Percentiles rank a stretch among this genome's conserved stretches.
These are phyloP conservation scores for Annulohypoxylon truncatum DNA, from an alignment of 2,329 filamentous ascomycete genomes.

Conservation along the genomic window DNA sequence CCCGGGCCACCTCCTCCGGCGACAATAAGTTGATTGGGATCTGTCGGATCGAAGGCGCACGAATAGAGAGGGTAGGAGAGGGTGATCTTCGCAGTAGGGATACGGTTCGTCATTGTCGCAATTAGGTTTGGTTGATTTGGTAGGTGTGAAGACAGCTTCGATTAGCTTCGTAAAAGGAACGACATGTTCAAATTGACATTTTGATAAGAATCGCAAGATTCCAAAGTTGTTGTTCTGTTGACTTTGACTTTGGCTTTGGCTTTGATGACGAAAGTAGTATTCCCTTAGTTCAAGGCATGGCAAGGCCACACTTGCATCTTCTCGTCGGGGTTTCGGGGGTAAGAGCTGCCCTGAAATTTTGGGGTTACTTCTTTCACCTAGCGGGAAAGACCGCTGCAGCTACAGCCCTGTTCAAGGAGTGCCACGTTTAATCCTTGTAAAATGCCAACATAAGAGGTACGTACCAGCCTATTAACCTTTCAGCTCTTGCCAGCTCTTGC, in stretches of 20 bases:
- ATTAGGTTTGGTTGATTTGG: slow-evolving; percentile 15
- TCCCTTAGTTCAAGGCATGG: slow-evolving; percentile 4
- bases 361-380: neutral
- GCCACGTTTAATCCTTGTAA: slow-evolving; percentile 28
- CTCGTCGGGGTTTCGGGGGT: slow-evolving; percentile 9
- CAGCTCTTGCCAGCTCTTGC: neutral
- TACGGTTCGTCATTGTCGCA: slow-evolving; percentile 47
- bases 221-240: neutral
- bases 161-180: slow-evolving; percentile 15
- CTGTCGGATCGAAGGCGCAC: slow-evolving; percentile 86
- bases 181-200: slow-evolving; percentile 34
- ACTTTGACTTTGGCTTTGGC: slow-evolving; percentile 13
- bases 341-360: slow-evolving; percentile 14
- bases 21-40: slow-evolving; percentile 80
- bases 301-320: slow-evolving; percentile 35
- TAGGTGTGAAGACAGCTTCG: neutral
- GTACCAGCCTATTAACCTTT: neutral
- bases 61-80: slow-evolving; percentile 88
- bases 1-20: slow-evolving; percentile 89
- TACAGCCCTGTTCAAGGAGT: slow-evolving; percentile 20
- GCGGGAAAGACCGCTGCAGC: slow-evolving; percentile 17
- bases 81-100: slow-evolving; percentile 69
- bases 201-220: slow-evolving; percentile 9
- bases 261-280: slow-evolving; percentile 32
- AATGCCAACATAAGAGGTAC: neutral